Conservation (phyloP, 345 rosid genomes). For the Corchorus capsularis region DNA sequence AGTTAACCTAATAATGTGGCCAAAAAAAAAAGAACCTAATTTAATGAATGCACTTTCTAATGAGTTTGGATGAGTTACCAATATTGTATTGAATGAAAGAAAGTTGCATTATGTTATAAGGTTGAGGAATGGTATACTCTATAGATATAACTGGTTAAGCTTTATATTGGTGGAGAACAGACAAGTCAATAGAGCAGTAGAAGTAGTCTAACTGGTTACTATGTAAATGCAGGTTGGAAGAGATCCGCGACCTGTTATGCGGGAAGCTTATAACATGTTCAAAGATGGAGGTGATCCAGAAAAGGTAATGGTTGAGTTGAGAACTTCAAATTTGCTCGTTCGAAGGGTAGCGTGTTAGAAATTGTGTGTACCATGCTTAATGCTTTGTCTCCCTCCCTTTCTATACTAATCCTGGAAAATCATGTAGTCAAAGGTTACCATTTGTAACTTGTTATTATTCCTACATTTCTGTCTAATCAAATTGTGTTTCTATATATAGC, state of each 20-base stretch:
- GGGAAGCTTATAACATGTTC: conserved; percentile 75
- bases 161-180: no score
- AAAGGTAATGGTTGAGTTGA: conserved; percentile 45
- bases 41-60: neutral
- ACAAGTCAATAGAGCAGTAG: neutral
- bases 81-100: neutral
- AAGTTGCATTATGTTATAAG: neutral
- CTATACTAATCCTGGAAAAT: neutral
- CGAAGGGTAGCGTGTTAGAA: no score
- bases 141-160: neutral
- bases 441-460: neutral
- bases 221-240: conserved; percentile 69
- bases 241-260: conserved; percentile 85
- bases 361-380: neutral
- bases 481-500: conserved; percentile 38
- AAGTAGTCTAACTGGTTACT: neutral
- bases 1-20: neutral
- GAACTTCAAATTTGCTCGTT: neutral
- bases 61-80: neutral
- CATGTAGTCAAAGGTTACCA: no score
- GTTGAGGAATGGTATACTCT: neutral
- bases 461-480: neutral
- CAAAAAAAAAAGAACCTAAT: neutral
- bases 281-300: conserved; percentile 88
- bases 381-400: no score